These are phyloP conservation scores for Linnemannia elongata DNA, from an alignment of 192 early-diverging fungal genomes.

Conservation along the genomic window DNA sequence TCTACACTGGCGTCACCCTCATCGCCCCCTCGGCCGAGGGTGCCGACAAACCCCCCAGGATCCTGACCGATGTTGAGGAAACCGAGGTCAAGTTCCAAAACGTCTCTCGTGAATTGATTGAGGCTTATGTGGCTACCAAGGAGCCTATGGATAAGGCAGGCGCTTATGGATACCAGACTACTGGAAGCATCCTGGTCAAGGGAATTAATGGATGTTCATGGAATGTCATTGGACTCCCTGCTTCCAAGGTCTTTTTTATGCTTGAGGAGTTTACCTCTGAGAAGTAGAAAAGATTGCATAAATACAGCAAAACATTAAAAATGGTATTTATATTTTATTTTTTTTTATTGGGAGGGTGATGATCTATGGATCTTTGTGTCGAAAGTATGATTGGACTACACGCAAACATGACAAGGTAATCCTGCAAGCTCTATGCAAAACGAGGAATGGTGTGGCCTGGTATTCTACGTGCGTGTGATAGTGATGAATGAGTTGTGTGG, in stretches of 20 bases:
- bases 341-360: background rate
- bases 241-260: constrained; percentile 51
- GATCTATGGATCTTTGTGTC: too few species aligned
- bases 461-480: background rate
- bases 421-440: background rate
- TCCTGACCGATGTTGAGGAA: constrained; percentile 63
- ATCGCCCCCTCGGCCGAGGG: constrained; percentile 54
- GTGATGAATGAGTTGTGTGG: background rate
- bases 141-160: constrained; percentile 85
- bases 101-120: constrained; percentile 71
- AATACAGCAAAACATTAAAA: background rate
- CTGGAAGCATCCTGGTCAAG: constrained; percentile 78
- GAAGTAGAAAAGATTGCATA: background rate
- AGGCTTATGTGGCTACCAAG: constrained; percentile 70
- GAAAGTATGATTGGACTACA: background rate
- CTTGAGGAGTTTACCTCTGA: constrained; percentile 31
- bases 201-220: constrained; percentile 87
- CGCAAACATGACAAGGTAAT: background rate
- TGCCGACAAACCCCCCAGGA: constrained; percentile 29
- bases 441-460: background rate
- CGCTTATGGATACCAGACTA: constrained; percentile 87
- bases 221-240: constrained; percentile 78
- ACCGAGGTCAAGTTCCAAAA: constrained; percentile 79
- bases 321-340: background rate
- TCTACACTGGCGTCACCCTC: constrained; percentile 81